A percentile compares a stretch with the other conserved stretches of the same genome.
phyloP scores from a whole-genome alignment of 1,139 yeast species.

The Debaryomyces sp. region DNA sequence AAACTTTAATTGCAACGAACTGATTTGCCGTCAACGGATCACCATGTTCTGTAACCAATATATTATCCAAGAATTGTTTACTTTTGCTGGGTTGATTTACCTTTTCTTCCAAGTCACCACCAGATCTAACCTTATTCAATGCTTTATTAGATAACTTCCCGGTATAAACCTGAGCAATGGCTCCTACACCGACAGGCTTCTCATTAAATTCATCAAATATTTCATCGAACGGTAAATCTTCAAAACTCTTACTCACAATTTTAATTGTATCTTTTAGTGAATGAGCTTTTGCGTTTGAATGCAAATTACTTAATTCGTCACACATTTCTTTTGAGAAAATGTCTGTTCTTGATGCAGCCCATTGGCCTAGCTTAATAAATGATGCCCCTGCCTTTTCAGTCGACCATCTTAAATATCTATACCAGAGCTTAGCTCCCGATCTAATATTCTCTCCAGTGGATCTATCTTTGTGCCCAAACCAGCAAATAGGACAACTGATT shows the following conservation, averaged over 20 bases:
- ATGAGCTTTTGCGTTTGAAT: conserved; percentile 83
- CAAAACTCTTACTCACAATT: conserved; percentile 63
- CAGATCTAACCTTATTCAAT: conserved; percentile 35
- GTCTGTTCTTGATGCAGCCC: conserved; percentile 99
- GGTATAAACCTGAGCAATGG: conserved; percentile 92
- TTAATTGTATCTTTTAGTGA: conserved; percentile 60
- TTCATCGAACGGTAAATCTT: conserved; percentile 64
- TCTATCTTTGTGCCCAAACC: conserved; percentile 53
- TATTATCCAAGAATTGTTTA: conserved; percentile 34
- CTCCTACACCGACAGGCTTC: conserved; percentile 90
- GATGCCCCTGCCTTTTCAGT: conserved; percentile 93
- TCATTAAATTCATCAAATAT: conserved; percentile 80
- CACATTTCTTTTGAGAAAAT: conserved; percentile 83
- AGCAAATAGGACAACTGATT: conserved; percentile 63
- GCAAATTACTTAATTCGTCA: conserved; percentile 72
- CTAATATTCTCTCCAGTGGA: conserved; percentile 38
- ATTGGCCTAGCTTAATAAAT: conserved; percentile 93
- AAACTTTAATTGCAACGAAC: conserved; percentile 85
- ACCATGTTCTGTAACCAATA: conserved; percentile 42
- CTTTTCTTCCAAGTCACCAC: conserved; percentile 25
- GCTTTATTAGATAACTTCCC: conserved; percentile 62
- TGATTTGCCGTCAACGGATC: conserved; percentile 45
- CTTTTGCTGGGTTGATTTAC: conserved; percentile 10
- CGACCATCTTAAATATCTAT: conserved; percentile 59
- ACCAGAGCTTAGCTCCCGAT: conserved; percentile 76